Percentiles rank a stretch among this genome's conserved stretches.
These are phyloP conservation scores for Oldenlandia corymbosa DNA, from an alignment of 257 asterid species.

Conservation along the genomic window DNA sequence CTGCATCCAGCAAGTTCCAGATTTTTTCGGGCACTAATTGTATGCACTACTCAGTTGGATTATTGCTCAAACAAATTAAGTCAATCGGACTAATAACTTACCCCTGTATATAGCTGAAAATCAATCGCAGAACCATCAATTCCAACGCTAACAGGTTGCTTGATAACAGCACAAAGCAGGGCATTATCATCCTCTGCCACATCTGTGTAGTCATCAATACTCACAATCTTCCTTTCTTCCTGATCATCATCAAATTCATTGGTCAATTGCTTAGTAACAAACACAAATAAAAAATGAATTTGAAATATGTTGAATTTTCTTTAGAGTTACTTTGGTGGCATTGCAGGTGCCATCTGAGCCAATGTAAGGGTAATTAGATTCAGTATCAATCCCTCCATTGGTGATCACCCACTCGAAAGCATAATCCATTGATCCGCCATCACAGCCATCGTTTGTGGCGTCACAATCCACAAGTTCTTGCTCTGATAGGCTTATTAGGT, in stretches of 20 bases:
- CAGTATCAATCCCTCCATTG: slow-evolving; percentile 30
- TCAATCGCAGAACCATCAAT: slow-evolving; percentile 26
- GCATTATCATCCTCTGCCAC: slow-evolving; percentile 23
- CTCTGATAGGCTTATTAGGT: slow-evolving; percentile 29
- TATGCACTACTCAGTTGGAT: no score
- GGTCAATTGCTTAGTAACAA: not conserved
- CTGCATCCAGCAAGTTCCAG: slow-evolving; percentile 3
- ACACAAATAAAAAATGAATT: no score
- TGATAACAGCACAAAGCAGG: slow-evolving; percentile 28
- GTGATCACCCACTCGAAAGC: slow-evolving; percentile 34
- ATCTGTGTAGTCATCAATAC: slow-evolving; percentile 29
- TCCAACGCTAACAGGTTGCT: slow-evolving; percentile 33
- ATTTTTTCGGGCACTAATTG: no score
- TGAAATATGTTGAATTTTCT: no score
- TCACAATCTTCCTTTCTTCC: slow-evolving; percentile 21
- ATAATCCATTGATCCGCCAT: slow-evolving; percentile 31
- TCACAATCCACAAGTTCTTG: slow-evolving; percentile 27
- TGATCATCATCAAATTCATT: slow-evolving; percentile 6
- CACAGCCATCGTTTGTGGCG: slow-evolving; percentile 23
- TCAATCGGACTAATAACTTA: no score
- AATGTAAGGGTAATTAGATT: slow-evolving; percentile 26
- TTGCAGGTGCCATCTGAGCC: slow-evolving; percentile 21
- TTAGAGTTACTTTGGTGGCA: slow-evolving; percentile 14
- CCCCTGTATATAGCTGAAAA: slow-evolving; percentile 32
- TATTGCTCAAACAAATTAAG: no score